phyloP scores from a whole-genome alignment of 169 alveolate genomes.

The Plasmodium reichenowi region DNA sequence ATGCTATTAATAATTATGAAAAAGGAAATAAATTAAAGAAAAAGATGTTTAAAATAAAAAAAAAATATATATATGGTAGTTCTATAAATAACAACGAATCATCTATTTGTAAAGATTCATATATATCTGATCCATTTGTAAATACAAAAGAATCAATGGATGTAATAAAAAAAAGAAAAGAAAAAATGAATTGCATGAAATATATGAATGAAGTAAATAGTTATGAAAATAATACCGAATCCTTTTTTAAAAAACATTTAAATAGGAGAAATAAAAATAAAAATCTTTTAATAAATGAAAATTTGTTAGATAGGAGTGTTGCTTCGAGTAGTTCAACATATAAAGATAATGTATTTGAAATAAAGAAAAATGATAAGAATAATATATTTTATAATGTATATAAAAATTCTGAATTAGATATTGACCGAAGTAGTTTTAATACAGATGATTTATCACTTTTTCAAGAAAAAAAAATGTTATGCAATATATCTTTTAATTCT shows the following conservation, averaged over 20 bases:
- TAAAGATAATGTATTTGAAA: slow-evolving; percentile 24
- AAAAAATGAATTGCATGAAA: no score
- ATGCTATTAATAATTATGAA: neutral
- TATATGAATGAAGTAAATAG: no score
- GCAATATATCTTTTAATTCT: slow-evolving; percentile 24
- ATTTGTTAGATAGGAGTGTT: slow-evolving; percentile 14
- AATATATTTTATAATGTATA: slow-evolving; percentile 20
- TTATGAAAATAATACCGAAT: no score
- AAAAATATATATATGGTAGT: neutral
- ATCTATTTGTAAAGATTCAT: neutral
- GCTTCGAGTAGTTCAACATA: slow-evolving; percentile 41
- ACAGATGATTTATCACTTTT: neutral
- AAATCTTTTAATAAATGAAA: slow-evolving; percentile 3
- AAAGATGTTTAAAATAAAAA: neutral
- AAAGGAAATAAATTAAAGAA: neutral
- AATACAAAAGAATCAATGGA: no score
- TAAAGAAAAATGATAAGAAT: neutral
- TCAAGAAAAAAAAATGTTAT: slow-evolving; percentile 14
- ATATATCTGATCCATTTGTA: no score
- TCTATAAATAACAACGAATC: neutral
- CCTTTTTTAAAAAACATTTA: no score
- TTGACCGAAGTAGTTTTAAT: neutral
- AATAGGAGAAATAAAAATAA: neutral
- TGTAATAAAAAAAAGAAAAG: no score
- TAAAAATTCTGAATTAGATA: slow-evolving; percentile 9